Base-by-base conservation (phyloP, 345 rosid genomes). In the Combretum micranthum region DNA sequence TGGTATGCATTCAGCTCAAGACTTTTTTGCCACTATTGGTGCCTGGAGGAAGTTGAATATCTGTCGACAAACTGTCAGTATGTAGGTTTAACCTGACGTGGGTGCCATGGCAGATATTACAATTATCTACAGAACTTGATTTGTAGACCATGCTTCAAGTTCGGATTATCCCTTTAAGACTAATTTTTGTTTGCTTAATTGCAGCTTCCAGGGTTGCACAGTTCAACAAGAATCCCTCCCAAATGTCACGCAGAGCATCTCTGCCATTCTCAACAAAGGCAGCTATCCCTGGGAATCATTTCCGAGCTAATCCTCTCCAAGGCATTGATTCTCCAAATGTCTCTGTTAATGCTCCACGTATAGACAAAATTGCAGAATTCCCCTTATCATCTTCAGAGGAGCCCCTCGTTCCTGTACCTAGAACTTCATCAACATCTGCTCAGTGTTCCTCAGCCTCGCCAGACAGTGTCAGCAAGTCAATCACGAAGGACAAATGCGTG, bases 341-440 rank as follows among this genome's bases (percentile, higher is more conserved):
- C 59, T 86, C 98, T 23, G 97, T 92, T 32, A 86, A 92, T 61
- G 82, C 93, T 54, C 99, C 99, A 44, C 75, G 89, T 48, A 77
- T 92, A 50, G 96, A 89, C 74, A 92, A 78, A 80, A 92, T 92
- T 13, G 91, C 79, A 15, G 99, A 88, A 72, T 92, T 81, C 71
- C 79, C 82, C 17, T 48, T 86, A 47, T 74, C 82, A 46, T 77
- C 78, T n/a, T 72, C 77, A 3, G 87, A 79, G 14, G 83, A 80
- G 50, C 60, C 84, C 43, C 70, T 77, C 61, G 63, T 64, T 21
- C 81, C 63, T 17, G 49, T 59, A 63, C 69, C 52, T 39, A 59
- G 49, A 67, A 63, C 77, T 19, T 77, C 84, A 42, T 74, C 69
- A 22, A 60, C 65, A 32, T 76, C 75, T 21, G 78, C 82, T 3